These are phyloP conservation scores for Talaromyces sp. DNA, from an alignment of 2,329 filamentous ascomycete species.

Conservation along the genomic window DNA sequence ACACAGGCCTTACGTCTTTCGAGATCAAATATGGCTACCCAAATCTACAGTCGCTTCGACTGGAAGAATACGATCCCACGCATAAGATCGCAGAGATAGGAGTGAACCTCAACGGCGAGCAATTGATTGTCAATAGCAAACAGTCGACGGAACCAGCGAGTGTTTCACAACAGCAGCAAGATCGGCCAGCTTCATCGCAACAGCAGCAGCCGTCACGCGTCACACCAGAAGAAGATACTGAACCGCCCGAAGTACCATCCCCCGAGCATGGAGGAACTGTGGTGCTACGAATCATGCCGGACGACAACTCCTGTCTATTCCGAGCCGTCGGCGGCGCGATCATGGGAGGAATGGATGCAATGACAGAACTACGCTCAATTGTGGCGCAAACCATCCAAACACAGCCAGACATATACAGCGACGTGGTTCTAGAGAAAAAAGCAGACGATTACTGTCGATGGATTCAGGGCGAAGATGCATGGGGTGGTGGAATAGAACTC, in stretches of 20 bases:
- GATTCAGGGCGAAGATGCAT: slow-evolving; percentile 74
- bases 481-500: slow-evolving; percentile 90
- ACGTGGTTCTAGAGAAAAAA: slow-evolving; percentile 68
- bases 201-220: background rate
- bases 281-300: slow-evolving; percentile 88
- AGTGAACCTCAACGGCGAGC: slow-evolving; percentile 61
- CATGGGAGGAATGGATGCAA: slow-evolving; percentile 60
- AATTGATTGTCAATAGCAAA: slow-evolving; percentile 57
- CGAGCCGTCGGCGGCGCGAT: slow-evolving; percentile 78
- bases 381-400: slow-evolving; percentile 73
- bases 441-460: slow-evolving; percentile 73
- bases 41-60: slow-evolving; percentile 59
- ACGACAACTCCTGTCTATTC: slow-evolving; percentile 94
- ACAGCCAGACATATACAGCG: slow-evolving; percentile 66
- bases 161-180: slow-evolving; percentile 5
- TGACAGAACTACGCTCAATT: slow-evolving; percentile 68
- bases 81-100: slow-evolving; percentile 53
- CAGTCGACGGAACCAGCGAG: slow-evolving; percentile 15
- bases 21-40: slow-evolving; percentile 83
- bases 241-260: slow-evolving; percentile 58
- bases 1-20: slow-evolving; percentile 62
- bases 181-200: background rate
- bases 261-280: slow-evolving; percentile 52
- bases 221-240: slow-evolving; percentile 38
- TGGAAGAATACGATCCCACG: slow-evolving; percentile 48